phyloP scores from a whole-genome alignment of 2,329 filamentous ascomycete species.

The Trichoderma hamatum region DNA sequence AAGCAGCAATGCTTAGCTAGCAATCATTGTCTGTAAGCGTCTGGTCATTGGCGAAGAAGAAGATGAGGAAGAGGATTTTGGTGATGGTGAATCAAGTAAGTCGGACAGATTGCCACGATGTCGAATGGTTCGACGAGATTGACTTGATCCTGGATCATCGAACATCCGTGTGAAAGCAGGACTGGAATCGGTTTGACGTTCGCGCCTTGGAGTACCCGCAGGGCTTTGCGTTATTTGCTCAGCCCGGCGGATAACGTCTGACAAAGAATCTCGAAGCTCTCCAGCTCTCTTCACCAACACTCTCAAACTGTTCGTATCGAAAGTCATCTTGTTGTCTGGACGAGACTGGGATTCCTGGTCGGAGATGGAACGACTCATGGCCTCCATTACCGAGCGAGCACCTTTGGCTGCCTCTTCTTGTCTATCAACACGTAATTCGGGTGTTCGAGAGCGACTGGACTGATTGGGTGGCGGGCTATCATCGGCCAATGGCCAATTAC shows the following conservation, averaged over 20 bases:
- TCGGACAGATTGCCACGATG: slow-evolving; percentile 57
- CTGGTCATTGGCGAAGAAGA: slow-evolving; percentile 54
- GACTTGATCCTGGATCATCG: slow-evolving; percentile 61
- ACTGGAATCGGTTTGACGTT: slow-evolving; percentile 56
- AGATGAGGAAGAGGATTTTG: slow-evolving; percentile 59
- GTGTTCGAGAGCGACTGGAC: slow-evolving; percentile 48
- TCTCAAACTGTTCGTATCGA: slow-evolving; percentile 70
- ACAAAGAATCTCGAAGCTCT: slow-evolving; percentile 60
- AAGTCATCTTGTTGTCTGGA: slow-evolving; percentile 57
- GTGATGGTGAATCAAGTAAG: slow-evolving; percentile 52
- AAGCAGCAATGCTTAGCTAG: slow-evolving; percentile 45
- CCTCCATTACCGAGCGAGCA: slow-evolving; percentile 62
- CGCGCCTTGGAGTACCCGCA: slow-evolving; percentile 51
- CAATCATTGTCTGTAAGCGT: slow-evolving; percentile 68
- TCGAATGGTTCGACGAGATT: slow-evolving; percentile 54
- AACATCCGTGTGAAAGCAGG: slow-evolving; percentile 71
- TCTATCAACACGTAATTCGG: slow-evolving; percentile 36
- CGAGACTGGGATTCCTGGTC: slow-evolving; percentile 41
- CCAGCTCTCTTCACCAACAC: slow-evolving; percentile 66
- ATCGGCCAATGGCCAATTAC: slow-evolving; percentile 50
- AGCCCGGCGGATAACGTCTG: slow-evolving; percentile 61
- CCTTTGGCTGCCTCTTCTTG: slow-evolving; percentile 51
- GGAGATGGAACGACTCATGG: slow-evolving; percentile 59
- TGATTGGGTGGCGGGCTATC: slow-evolving; percentile 41
- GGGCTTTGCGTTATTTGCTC: slow-evolving; percentile 63